Evolutionary conservation across 768 basidiomycete species (phyloP).

Genomic region (Pulveroboletus sp.): DNA sequence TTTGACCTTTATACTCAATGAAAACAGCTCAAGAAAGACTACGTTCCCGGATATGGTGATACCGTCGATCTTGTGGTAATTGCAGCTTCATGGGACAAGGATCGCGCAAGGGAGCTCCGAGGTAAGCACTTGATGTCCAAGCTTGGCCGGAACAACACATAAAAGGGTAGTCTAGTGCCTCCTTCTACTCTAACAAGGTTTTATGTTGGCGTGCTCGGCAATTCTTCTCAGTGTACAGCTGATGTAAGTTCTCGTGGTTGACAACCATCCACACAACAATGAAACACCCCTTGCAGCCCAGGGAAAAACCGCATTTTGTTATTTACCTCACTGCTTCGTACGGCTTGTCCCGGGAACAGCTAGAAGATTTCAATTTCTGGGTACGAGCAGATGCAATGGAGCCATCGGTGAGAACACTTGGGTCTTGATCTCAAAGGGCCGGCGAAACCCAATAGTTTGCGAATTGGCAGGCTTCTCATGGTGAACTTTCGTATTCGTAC

Average conservation of each 20-base stretch:
- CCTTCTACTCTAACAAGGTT: conserved; percentile 76
- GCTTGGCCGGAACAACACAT: background rate
- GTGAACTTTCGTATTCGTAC: conserved; percentile 53
- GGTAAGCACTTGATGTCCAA: conserved; percentile 45
- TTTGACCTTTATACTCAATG: background rate
- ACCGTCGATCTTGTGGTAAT: conserved; percentile 74
- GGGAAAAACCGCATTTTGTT: conserved; percentile 57
- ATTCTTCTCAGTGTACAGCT: conserved; percentile 38
- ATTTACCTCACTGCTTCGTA: conserved; percentile 77
- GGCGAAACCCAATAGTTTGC: background rate
- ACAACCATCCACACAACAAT: background rate
- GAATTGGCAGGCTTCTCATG: conserved; percentile 2
- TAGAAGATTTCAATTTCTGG: conserved; percentile 72
- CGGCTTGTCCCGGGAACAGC: conserved; percentile 60
- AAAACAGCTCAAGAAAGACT: conserved; percentile 72
- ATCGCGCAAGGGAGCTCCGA: conserved; percentile 70
- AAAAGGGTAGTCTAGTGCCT: conserved; percentile 45
- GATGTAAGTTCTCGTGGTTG: conserved; percentile 33
- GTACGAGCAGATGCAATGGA: conserved; percentile 37
- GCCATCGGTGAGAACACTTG: conserved; percentile 12
- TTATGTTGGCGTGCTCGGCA: conserved; percentile 67
- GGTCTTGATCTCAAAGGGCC: background rate
- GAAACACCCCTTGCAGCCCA: conserved; percentile 31
- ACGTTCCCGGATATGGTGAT: conserved; percentile 83
- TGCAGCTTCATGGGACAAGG: conserved; percentile 77